Percentiles rank a stretch among this genome's conserved stretches.
Conservation (phyloP, 1,284 basidiomycete species). For the Trichosporon asahii region DNA sequence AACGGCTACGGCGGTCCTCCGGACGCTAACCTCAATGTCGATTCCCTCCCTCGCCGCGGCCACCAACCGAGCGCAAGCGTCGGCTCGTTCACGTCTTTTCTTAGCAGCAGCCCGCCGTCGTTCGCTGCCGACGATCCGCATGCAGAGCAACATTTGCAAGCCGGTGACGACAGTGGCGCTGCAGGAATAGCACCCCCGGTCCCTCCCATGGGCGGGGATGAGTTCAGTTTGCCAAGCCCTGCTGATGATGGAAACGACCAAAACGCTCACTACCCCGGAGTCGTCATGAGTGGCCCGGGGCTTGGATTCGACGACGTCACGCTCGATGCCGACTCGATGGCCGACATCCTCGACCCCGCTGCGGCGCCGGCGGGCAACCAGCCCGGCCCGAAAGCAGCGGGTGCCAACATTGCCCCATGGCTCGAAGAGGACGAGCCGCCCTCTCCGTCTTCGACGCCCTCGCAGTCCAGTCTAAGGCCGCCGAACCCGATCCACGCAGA, state of each 20-base stretch:
- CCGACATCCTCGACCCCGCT: slow-evolving; percentile 41
- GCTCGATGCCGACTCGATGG: slow-evolving; percentile 33
- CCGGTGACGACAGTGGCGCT: neutral
- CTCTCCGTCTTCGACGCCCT: slow-evolving; percentile 4
- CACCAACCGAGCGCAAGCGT: neutral
- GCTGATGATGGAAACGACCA: neutral
- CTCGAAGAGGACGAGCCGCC: slow-evolving; percentile 38
- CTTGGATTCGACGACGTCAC: slow-evolving; percentile 33
- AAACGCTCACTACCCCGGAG: slow-evolving; percentile 31
- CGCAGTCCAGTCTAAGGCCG: slow-evolving; percentile 1
- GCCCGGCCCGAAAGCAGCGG: slow-evolving; percentile 18
- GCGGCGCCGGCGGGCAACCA: slow-evolving; percentile 18
- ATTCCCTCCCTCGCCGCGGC: neutral
- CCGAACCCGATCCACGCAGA: slow-evolving; percentile 1
- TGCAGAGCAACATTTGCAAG: neutral
- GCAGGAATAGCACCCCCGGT: neutral
- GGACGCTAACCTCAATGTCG: neutral
- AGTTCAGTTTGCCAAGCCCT: slow-evolving; percentile 3
- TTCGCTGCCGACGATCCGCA: slow-evolving; percentile 4
- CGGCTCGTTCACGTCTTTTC: slow-evolving; percentile 3
- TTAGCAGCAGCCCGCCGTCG: slow-evolving; percentile 7
- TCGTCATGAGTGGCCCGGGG: slow-evolving; percentile 29
- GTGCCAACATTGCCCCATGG: slow-evolving; percentile 49
- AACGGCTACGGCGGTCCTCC: neutral
- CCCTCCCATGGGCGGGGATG: neutral